Conservation (phyloP, 306 rosid species). For the Vachellia pachyceras region DNA sequence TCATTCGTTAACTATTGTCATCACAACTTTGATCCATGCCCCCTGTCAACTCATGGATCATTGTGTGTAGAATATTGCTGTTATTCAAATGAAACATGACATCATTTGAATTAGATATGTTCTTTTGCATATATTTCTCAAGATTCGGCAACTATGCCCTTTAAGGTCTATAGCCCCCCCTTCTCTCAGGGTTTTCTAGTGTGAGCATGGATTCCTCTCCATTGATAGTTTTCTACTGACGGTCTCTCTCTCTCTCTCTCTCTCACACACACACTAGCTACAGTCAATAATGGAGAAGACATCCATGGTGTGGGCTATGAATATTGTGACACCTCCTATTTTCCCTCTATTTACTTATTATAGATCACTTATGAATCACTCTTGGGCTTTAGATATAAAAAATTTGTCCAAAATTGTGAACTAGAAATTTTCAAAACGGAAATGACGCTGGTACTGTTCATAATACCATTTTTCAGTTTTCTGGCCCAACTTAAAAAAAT, state of each 20-base stretch:
- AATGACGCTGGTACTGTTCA: too few relatives aligned
- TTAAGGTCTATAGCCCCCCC: not conserved
- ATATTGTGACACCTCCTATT: too few relatives aligned
- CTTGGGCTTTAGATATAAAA: too few relatives aligned
- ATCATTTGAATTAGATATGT: not conserved
- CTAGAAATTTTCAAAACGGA: too few relatives aligned
- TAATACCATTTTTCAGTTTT: too few relatives aligned
- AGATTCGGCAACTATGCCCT: not conserved
- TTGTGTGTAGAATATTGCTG: not conserved
- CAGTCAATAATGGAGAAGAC: not conserved
- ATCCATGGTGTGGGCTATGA: not conserved
- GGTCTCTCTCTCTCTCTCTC: not conserved
- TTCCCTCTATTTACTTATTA: too few relatives aligned
- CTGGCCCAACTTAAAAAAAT: too few relatives aligned
- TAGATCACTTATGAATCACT: too few relatives aligned
- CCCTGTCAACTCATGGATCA: constrained; percentile 54
- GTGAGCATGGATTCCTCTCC: not conserved
- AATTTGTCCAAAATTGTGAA: too few relatives aligned
- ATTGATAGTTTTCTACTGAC: not conserved
- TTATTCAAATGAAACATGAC: not conserved
- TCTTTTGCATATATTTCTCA: not conserved
- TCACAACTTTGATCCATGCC: constrained; percentile 47
- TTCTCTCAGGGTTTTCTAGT: not conserved
- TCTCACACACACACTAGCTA: not conserved
- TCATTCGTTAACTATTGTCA: not conserved